Evolutionary conservation across 176 grass and related monocot species (phyloP).

Genomic region (Calamus simplicifolius): DNA sequence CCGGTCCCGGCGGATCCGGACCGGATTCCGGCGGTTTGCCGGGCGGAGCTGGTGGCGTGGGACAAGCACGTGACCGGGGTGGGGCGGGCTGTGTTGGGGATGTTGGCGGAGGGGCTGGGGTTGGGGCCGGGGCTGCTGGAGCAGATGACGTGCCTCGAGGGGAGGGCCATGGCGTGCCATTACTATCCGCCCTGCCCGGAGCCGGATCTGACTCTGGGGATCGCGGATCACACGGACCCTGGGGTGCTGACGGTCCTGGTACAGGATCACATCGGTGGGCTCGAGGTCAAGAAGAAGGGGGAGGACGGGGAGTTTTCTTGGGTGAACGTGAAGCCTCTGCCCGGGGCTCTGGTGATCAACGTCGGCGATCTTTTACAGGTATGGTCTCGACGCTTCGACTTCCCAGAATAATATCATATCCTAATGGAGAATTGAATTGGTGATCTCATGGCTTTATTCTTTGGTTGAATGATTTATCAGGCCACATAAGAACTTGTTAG

Average conservation of each 20-base stretch:
- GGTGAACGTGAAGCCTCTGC: constrained; percentile 62
- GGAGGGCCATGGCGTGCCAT: constrained; percentile 64
- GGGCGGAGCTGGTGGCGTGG: constrained; percentile 44
- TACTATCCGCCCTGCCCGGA: constrained; percentile 88
- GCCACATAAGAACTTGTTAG: too few species aligned
- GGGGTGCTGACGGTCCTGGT: constrained; percentile 56
- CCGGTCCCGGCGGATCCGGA: constrained; percentile 29
- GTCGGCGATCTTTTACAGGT: constrained; percentile 89
- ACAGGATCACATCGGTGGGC: constrained; percentile 57
- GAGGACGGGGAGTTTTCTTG: constrained; percentile 35
- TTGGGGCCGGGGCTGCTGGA: constrained; percentile 13
- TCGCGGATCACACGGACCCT: constrained; percentile 66
- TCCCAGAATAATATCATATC: not conserved
- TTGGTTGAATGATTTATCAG: too few species aligned
- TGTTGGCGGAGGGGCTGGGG: constrained; percentile 59
- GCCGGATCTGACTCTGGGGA: constrained; percentile 66
- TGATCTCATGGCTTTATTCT: too few species aligned
- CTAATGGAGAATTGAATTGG: too few species aligned
- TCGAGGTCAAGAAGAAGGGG: constrained; percentile 61
- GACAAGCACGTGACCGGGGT: constrained; percentile 36
- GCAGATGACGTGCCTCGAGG: constrained; percentile 36
- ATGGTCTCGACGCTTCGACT: not conserved
- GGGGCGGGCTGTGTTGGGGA: constrained; percentile 29
- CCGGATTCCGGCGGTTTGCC: constrained; percentile 47
- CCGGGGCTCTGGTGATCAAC: constrained; percentile 69